Evolutionary conservation across 2,329 filamentous ascomycete genomes (phyloP).

Genomic region (Fusarium sp.): DNA sequence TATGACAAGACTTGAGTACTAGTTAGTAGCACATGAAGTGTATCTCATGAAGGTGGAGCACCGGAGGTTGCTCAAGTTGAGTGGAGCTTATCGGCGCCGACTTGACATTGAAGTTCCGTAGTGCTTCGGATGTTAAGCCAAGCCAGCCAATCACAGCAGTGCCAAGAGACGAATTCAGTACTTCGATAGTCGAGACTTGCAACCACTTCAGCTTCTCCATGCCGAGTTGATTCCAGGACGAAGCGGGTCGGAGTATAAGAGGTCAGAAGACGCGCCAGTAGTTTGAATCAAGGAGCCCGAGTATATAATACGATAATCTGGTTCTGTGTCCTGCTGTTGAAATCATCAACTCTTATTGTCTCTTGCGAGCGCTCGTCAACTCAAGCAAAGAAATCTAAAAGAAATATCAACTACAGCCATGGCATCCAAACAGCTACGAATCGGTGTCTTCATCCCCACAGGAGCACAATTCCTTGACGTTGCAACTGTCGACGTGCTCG

Average conservation of each 20-base stretch:
- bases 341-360: neutral
- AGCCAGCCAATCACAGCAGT: constrained; percentile 37
- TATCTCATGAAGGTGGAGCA: neutral
- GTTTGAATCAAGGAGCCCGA: neutral
- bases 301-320: constrained; percentile 8
- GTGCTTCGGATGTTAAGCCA: constrained; percentile 32
- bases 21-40: neutral
- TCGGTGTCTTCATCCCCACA: constrained; percentile 64
- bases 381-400: neutral
- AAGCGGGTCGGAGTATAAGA: constrained; percentile 2
- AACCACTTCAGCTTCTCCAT: neutral
- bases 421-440: constrained; percentile 48
- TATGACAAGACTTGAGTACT: neutral
- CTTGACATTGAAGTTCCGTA: constrained; percentile 25
- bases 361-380: neutral
- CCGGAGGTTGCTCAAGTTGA: neutral
- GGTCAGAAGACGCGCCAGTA: neutral
- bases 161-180: constrained; percentile 29
- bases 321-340: neutral
- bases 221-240: constrained; percentile 13
- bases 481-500: constrained; percentile 64
- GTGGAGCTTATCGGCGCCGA: constrained; percentile 23
- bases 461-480: constrained; percentile 63
- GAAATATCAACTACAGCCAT: constrained; percentile 12
- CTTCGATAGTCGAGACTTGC: neutral